These are phyloP conservation scores for Xylaria sp. DNA, from an alignment of 2,329 filamentous ascomycete genomes.

Conservation along the genomic window DNA sequence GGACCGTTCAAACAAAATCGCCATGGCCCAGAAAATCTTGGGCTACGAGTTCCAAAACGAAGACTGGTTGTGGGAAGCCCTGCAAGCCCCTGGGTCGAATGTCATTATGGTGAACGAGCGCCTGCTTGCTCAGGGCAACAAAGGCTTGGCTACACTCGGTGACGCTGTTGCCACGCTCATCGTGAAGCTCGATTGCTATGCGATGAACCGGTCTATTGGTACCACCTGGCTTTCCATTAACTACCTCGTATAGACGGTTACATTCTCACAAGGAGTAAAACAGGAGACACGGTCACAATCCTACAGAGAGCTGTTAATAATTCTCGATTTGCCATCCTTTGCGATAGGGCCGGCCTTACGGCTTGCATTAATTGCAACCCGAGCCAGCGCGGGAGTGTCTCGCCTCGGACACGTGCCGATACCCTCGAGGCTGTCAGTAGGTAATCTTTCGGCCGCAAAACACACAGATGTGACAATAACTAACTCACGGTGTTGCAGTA, in stretches of 20 bases:
- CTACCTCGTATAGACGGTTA: neutral
- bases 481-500: neutral
- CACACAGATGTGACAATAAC: neutral
- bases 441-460: neutral
- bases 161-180: slow-evolving; percentile 25
- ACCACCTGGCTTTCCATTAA: neutral
- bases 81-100: slow-evolving; percentile 26
- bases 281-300: neutral
- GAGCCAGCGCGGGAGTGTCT: neutral
- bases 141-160: slow-evolving; percentile 27
- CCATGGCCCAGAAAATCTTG: slow-evolving; percentile 23
- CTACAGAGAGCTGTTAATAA: slow-evolving; percentile 14
- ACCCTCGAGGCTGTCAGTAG: slow-evolving; percentile 32
- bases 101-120: slow-evolving; percentile 1
- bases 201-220: slow-evolving; percentile 15
- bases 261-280: slow-evolving; percentile 13
- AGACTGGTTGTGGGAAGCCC: slow-evolving; percentile 32
- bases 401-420: slow-evolving; percentile 25
- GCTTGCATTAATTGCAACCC: slow-evolving; percentile 31
- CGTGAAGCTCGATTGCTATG: slow-evolving; percentile 20
- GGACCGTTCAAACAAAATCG: neutral
- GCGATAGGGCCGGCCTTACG: slow-evolving; percentile 24
- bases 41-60: slow-evolving; percentile 25
- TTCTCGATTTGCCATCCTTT: slow-evolving; percentile 5
- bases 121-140: slow-evolving; percentile 26